Conservation (phyloP, 2,329 filamentous ascomycete species). For the Apiospora arundinis region DNA sequence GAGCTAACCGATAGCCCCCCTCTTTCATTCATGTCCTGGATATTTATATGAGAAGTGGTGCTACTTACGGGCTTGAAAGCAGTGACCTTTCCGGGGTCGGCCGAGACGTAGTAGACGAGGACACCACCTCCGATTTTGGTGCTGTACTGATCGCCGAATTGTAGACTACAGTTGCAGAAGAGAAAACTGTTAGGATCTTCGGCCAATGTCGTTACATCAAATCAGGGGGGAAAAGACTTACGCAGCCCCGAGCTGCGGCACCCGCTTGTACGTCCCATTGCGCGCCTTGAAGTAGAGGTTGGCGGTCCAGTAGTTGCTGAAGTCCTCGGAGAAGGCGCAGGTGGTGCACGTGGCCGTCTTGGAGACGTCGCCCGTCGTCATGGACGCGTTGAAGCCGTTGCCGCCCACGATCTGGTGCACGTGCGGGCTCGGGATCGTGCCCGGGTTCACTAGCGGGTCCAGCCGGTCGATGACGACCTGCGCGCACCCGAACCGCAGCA, state of each 20-base stretch:
- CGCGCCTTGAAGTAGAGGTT: slow-evolving; percentile 40
- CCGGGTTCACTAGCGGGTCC: slow-evolving; percentile 40
- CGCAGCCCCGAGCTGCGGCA: slow-evolving; percentile 30
- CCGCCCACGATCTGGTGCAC: slow-evolving; percentile 42
- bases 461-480: slow-evolving; percentile 43
- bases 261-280: slow-evolving; percentile 33
- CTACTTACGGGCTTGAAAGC: slow-evolving; percentile 49
- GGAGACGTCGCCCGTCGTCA: slow-evolving; percentile 32
- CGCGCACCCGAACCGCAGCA: slow-evolving; percentile 45
- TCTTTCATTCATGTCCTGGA: too few species aligned
- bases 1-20: too few species aligned
- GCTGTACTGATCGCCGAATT: slow-evolving; percentile 35
- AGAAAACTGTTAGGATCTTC: not conserved
- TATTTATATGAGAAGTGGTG: too few species aligned
- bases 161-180: not conserved
- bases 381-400: slow-evolving; percentile 39
- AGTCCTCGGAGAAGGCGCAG: slow-evolving; percentile 43
- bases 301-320: slow-evolving; percentile 41
- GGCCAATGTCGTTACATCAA: not conserved
- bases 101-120: slow-evolving; percentile 38
- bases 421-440: slow-evolving; percentile 38
- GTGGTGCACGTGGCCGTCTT: slow-evolving; percentile 38
- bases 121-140: not conserved
- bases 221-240: not conserved
- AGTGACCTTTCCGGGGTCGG: slow-evolving; percentile 45